A percentile compares a stretch with the other conserved stretches of the same genome.
These are phyloP conservation scores for Schwanniomyces pseudopolymorphus DNA, from an alignment of 805 yeast species.

Conservation along the genomic window DNA sequence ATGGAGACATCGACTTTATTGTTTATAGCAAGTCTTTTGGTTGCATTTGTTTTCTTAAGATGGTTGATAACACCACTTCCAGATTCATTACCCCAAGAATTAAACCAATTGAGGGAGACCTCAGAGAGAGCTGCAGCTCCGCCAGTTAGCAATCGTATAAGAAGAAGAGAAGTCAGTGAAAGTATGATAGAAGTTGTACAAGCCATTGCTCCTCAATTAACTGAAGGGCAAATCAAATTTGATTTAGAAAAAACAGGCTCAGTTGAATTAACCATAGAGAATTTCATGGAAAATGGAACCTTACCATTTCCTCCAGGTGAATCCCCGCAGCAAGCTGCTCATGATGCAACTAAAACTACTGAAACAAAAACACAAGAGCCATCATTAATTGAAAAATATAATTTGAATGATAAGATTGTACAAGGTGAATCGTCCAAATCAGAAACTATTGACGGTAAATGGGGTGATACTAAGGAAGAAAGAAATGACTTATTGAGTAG, in stretches of 20 bases:
- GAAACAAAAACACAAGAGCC: slow-evolving; percentile 19
- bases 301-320: slow-evolving; percentile 57
- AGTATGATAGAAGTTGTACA: slow-evolving; percentile 86
- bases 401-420: slow-evolving; percentile 27
- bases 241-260: slow-evolving; percentile 78
- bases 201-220: slow-evolving; percentile 73
- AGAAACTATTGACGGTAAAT: slow-evolving; percentile 26
- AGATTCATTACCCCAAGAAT: slow-evolving; percentile 23
- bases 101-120: slow-evolving; percentile 4
- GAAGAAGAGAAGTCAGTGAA: slow-evolving; percentile 51
- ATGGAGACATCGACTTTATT: slow-evolving; percentile 59
- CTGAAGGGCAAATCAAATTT: slow-evolving; percentile 66
- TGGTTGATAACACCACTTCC: slow-evolving; percentile 67
- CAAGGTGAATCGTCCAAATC: slow-evolving; percentile 13
- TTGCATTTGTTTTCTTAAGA: slow-evolving; percentile 59
- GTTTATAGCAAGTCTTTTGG: slow-evolving; percentile 46
- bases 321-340: slow-evolving; percentile 9
- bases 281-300: slow-evolving; percentile 58
- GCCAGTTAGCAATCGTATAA: slow-evolving; percentile 11
- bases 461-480: slow-evolving; percentile 24
- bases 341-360: slow-evolving; percentile 1
- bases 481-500: slow-evolving; percentile 20
- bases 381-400: slow-evolving; percentile 42
- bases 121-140: slow-evolving; percentile 8
- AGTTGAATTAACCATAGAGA: slow-evolving; percentile 77